Evolutionary conservation across 805 yeast species (phyloP).

Genomic region (Kluyveromyces dobzhanskii): DNA sequence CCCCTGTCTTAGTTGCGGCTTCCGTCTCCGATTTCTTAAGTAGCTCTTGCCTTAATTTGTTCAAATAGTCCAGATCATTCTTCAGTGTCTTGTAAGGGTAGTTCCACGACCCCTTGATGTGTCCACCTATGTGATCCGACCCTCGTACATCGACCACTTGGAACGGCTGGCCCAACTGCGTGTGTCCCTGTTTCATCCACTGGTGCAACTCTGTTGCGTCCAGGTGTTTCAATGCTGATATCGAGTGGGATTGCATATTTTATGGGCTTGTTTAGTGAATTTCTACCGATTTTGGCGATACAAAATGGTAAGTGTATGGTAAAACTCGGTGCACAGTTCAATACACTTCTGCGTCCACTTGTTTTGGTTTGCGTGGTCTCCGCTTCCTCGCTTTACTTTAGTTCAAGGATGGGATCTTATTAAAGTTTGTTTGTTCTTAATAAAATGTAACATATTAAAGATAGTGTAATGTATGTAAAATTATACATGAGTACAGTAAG

Average conservation of each 20-base stretch:
- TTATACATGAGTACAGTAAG: no score
- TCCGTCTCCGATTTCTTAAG: conserved; percentile 8
- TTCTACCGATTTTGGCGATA: no score
- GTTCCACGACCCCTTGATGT: conserved; percentile 20
- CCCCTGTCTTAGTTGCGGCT: conserved; percentile 14
- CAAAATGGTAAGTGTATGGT: no score
- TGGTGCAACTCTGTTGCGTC: conserved; percentile 18
- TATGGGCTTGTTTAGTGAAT: no score
- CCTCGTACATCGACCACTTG: conserved; percentile 79
- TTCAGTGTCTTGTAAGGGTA: conserved; percentile 18
- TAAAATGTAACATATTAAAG: no score
- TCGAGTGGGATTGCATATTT: conserved; percentile 14
- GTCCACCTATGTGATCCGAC: conserved; percentile 66
- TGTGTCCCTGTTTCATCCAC: conserved; percentile 22
- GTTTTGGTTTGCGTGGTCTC: no score
- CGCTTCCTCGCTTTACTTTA: no score
- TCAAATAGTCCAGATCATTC: conserved; percentile 56
- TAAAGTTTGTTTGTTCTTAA: no score
- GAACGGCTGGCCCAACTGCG: conserved; percentile 15
- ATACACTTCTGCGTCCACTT: no score
- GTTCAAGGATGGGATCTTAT: no score
- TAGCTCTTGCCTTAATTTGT: conserved; percentile 40
- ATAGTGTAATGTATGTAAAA: no score
- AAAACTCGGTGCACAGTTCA: no score
- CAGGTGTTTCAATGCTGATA: conserved; percentile 19